Base-by-base conservation (phyloP, 1,284 basidiomycete species). In the Caloboletus firmus region DNA sequence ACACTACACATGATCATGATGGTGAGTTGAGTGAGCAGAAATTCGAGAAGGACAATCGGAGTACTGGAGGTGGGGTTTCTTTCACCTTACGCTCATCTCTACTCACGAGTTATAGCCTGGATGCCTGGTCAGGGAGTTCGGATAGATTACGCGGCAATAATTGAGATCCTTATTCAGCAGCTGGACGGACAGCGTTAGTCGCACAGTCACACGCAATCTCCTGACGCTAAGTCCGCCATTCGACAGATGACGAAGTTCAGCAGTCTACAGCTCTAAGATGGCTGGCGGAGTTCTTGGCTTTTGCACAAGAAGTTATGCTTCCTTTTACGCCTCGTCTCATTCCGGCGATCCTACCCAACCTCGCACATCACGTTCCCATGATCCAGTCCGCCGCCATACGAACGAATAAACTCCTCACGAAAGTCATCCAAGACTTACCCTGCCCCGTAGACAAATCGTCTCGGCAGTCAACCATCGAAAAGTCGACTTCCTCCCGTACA, bases 301-400 rank as follows among this genome's bases (percentile, higher is more conserved):
- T 98, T 62, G 89, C 89, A 7, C 87, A 91, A 58, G 90, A 93
- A 64, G 93, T 97, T 48, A 91, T 98, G 76, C 85, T 99, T 24
- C 91, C 93, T 3, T 98, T 98, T 67, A 95, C 95, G 0, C 95
- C 97, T 2, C 85, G 91, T 34, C 84, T 99, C 39, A 90, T 99
- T 44, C 89, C 91, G 7, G 92, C 92, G 15, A 91, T 99, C 55
- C 81, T 99, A 15, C 94, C 95, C 1, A 97, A 95, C 66, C 85
- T 99, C 34, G 94, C 97, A 0, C 95, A 96, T 62, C 91, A 95
- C 63, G 89, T 89, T 49, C 79, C 87, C 0, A 89, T 91, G 76
- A 98, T 99, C 57, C 92, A 95, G 63, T 79, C 82, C 1, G 91
- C 91, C 4, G 97, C 97, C 0, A 81, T 85, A 44, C 84, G 88